Conservation (phyloP, 2,329 filamentous ascomycete species). For the Mariannaea elegans region DNA sequence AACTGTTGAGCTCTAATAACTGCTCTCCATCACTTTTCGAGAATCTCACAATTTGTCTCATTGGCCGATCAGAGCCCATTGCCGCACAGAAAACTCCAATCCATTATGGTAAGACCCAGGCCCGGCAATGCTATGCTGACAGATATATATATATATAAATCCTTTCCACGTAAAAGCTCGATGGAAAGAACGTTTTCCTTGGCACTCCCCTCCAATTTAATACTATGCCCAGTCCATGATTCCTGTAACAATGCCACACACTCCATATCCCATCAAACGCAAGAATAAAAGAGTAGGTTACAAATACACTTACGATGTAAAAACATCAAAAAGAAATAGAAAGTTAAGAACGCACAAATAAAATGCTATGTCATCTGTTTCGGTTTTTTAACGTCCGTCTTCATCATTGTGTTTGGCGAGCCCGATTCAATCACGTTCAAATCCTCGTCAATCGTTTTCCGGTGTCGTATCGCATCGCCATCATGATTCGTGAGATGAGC, state of each 20-base stretch:
- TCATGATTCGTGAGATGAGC: constrained; percentile 28
- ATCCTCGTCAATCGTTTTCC: constrained; percentile 32
- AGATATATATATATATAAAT: not conserved
- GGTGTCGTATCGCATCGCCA: constrained; percentile 27
- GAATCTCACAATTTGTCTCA: not conserved
- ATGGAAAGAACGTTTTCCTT: not conserved
- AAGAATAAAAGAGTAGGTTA: constrained; percentile 1
- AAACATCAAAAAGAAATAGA: constrained; percentile 13
- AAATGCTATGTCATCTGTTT: constrained; percentile 25
- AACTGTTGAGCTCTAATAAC: not conserved
- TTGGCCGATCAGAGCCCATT: not conserved
- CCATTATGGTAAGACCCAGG: not conserved
- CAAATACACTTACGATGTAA: constrained; percentile 26
- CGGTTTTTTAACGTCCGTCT: constrained; percentile 21
- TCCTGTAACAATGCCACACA: constrained; percentile 29
- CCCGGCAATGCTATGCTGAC: not conserved
- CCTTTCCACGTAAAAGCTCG: constrained; percentile 1
- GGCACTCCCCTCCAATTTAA: not conserved
- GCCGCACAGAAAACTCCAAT: not conserved
- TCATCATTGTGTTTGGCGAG: constrained; percentile 21
- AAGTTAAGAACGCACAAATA: constrained; percentile 12
- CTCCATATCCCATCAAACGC: constrained; percentile 27
- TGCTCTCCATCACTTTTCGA: too few species aligned
- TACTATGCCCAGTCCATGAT: constrained; percentile 16
- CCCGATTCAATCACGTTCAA: constrained; percentile 18